Conservation (phyloP, 169 alveolate species). For the Eimeria brunetti region DNA sequence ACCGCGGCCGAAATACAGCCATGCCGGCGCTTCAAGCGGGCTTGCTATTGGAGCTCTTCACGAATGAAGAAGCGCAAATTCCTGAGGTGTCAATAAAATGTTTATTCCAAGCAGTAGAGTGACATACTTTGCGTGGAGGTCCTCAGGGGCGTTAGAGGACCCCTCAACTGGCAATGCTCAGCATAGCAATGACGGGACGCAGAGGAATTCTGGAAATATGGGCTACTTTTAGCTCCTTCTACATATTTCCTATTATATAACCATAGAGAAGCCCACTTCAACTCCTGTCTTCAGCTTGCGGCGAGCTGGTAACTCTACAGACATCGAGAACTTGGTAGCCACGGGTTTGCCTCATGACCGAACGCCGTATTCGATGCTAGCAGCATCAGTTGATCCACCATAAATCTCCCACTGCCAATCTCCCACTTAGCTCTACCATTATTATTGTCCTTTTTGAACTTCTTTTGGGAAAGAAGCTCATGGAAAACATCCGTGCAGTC, state of each 20-base stretch:
- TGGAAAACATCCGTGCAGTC: background rate
- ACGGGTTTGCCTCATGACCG: background rate
- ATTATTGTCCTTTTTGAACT: background rate
- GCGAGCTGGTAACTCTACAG: background rate
- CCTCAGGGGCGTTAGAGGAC: background rate
- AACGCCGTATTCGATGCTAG: background rate
- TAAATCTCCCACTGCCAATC: background rate
- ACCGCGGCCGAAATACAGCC: background rate
- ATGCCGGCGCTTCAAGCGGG: background rate
- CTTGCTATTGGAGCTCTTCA: background rate
- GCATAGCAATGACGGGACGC: background rate
- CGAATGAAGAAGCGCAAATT: background rate
- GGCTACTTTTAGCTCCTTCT: background rate
- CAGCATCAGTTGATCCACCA: background rate
- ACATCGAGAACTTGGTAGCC: slow-evolving; percentile 25
- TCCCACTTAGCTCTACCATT: background rate
- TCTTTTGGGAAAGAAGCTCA: background rate
- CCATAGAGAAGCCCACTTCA: background rate
- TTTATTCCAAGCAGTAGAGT: background rate
- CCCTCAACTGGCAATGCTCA: background rate
- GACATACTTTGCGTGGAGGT: background rate
- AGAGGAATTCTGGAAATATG: too few species aligned
- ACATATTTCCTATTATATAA: background rate
- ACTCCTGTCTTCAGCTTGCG: background rate
- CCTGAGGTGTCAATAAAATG: background rate